Evolutionary conservation across 768 basidiomycete genomes (phyloP), one percentile per base, ranked within the genome.

Genomic region (Auricularia sp.): DNA sequence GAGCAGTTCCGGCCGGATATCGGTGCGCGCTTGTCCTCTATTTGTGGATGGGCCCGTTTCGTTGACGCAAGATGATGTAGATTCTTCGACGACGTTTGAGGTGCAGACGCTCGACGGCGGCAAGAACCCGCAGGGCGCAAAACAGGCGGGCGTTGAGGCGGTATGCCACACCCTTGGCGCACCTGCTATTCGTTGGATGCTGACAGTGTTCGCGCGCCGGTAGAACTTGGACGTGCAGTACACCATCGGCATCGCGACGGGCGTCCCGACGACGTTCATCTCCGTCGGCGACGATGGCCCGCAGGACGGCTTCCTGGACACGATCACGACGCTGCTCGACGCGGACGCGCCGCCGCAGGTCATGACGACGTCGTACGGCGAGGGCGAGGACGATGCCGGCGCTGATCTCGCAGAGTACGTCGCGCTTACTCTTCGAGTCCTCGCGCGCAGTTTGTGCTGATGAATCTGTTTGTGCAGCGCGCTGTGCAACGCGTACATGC

Each of bases 21-120:
- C n/a, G 18, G 70, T 44, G 44, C 44, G 44, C 18, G 42, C 18
- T 18, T 44, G 24, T 44, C 44, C 11, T 10, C 18, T 10, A 44
- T 44, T 10, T 44, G 44, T 44, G 8, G 44, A 10, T 44, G 24
- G 11, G 44, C 44, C 18, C 1, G 11, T 44, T 10, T 44, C 18
- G 44, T 18, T 44, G 44, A 44, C 2, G 18, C 18, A 18, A 10
- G 8, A 2, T 10, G 8, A 18, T 44, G 44, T 44, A 44, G 44
- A 42, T 14, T 69, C 73, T 16, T 63, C 71, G 8, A 76, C 75
- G 1, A 74, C 74, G 6, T 78, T 78, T 68, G 63, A 74, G 16
- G 66, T 76, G 10, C 71, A 76, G 64, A 73, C 73, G 18, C 67
- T 79, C n/a, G 77, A 79, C 63, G 77, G 75, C 3, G 77, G 77